A percentile compares a stretch with the other conserved stretches of the same genome.
These are phyloP conservation scores for Datura wrightii DNA, from an alignment of 257 asterid species.

Conservation along the genomic window DNA sequence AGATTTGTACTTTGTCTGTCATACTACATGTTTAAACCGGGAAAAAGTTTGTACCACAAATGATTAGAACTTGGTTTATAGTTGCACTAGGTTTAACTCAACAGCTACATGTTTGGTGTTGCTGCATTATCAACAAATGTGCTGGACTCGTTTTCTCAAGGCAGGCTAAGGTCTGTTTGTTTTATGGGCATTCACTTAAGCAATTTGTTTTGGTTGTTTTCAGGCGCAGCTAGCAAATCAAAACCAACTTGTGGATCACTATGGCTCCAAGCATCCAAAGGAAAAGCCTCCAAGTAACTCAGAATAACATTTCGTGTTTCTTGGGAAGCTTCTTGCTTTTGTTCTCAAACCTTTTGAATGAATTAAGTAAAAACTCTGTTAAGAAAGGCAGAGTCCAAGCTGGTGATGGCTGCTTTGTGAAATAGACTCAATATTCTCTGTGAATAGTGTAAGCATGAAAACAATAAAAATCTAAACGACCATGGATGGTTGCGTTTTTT, in stretches of 20 bases:
- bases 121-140: neutral
- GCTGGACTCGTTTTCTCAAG: neutral
- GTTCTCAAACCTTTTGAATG: neutral
- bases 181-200: neutral
- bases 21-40: neutral
- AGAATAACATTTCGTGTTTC: conserved; percentile 43
- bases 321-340: conserved; percentile 17
- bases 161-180: neutral
- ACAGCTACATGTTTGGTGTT: neutral
- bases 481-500: neutral
- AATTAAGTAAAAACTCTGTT: conserved; percentile 5
- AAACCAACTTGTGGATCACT: conserved; percentile 87
- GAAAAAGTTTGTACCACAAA: neutral
- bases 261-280: conserved; percentile 90
- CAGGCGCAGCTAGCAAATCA: conserved; percentile 89
- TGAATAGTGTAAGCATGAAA: neutral
- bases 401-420: neutral
- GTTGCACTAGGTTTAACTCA: neutral
- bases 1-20: neutral
- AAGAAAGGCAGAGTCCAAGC: neutral
- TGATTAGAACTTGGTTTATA: neutral
- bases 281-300: conserved; percentile 86
- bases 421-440: conserved; percentile 8
- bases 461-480: neutral
- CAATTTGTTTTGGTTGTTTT: conserved; percentile 27